Percentiles rank a stretch among this genome's conserved stretches.
phyloP scores from a whole-genome alignment of 129 eudicot species.

The Flaveria ramosissima region DNA sequence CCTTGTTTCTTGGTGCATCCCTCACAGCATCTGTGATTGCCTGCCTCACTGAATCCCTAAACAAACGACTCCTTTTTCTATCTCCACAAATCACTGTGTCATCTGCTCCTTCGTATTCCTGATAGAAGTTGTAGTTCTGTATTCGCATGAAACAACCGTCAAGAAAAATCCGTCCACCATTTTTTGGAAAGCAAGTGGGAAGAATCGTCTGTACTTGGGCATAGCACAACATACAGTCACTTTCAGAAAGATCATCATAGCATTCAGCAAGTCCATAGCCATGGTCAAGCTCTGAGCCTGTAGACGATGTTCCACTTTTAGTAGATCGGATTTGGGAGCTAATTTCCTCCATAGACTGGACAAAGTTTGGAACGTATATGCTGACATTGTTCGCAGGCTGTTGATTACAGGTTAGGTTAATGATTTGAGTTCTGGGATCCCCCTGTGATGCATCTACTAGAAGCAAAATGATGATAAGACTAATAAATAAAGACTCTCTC shows the following conservation, averaged over 20 bases:
- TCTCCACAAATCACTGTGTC: slow-evolving; percentile 54
- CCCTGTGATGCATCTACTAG: slow-evolving; percentile 35
- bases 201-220: slow-evolving; percentile 61
- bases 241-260: slow-evolving; percentile 70
- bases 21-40: slow-evolving; percentile 51
- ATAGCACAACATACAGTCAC: slow-evolving; percentile 67
- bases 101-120: slow-evolving; percentile 49
- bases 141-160: slow-evolving; percentile 79
- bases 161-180: slow-evolving; percentile 53
- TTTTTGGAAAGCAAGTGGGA: slow-evolving; percentile 62
- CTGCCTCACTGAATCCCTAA: slow-evolving; percentile 34
- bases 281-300: slow-evolving; percentile 50
- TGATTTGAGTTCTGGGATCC: slow-evolving; percentile 53
- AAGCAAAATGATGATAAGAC: slow-evolving; percentile 32
- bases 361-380: slow-evolving; percentile 44
- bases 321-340: slow-evolving; percentile 42
- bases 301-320: slow-evolving; percentile 42
- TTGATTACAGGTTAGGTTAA: slow-evolving; percentile 29
- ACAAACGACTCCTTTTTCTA: slow-evolving; percentile 25
- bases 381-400: slow-evolving; percentile 27
- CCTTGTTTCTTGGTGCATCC: slow-evolving; percentile 45
- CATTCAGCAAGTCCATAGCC: slow-evolving; percentile 68
- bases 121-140: slow-evolving; percentile 52
- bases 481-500: neutral
- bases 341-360: slow-evolving; percentile 46